A percentile compares a stretch with the other conserved stretches of the same genome.
phyloP scores from a whole-genome alignment of 1,139 yeast species.

The Candida sanyaensis region DNA sequence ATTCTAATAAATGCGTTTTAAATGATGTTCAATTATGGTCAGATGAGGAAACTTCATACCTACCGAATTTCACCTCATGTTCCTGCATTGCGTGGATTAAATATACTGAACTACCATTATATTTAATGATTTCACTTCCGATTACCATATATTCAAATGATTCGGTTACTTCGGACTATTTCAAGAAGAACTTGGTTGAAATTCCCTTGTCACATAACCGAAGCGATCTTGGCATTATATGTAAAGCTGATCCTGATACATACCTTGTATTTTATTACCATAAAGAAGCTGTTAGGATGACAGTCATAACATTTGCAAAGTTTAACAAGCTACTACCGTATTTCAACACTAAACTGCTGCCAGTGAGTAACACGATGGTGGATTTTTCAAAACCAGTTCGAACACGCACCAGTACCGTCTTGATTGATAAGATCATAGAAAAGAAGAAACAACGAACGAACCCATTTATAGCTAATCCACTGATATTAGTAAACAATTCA shows the following conservation, averaged over 20 bases:
- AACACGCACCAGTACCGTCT: conserved; percentile 18
- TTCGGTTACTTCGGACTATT: conserved; percentile 24
- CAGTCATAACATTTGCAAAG: conserved; percentile 19
- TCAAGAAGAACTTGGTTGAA: conserved; percentile 22
- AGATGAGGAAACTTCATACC: conserved; percentile 11
- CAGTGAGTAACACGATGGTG: conserved; percentile 6
- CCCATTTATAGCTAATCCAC: conserved; percentile 16
- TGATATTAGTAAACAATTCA: background rate
- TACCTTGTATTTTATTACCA: conserved; percentile 24
- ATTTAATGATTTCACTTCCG: conserved; percentile 26
- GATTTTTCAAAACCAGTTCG: conserved; percentile 2
- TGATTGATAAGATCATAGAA: conserved; percentile 40
- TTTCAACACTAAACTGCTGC: background rate
- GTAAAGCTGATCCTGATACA: conserved; percentile 14
- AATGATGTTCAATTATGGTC: conserved; percentile 32
- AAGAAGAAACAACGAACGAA: conserved; percentile 24
- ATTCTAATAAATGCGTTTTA: conserved; percentile 9
- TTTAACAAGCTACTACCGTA: conserved; percentile 4
- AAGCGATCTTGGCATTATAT: conserved; percentile 20
- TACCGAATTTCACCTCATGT: conserved; percentile 11
- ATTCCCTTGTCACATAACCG: conserved; percentile 10
- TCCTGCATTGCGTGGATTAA: conserved; percentile 17
- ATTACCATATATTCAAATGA: conserved; percentile 28
- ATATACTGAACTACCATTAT: conserved; percentile 29
- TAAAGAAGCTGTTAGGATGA: conserved; percentile 16